Percentiles rank a stretch among this genome's conserved stretches.
phyloP scores from a whole-genome alignment of 2,329 filamentous ascomycete species.

The Trichoderma atrobrunneum region DNA sequence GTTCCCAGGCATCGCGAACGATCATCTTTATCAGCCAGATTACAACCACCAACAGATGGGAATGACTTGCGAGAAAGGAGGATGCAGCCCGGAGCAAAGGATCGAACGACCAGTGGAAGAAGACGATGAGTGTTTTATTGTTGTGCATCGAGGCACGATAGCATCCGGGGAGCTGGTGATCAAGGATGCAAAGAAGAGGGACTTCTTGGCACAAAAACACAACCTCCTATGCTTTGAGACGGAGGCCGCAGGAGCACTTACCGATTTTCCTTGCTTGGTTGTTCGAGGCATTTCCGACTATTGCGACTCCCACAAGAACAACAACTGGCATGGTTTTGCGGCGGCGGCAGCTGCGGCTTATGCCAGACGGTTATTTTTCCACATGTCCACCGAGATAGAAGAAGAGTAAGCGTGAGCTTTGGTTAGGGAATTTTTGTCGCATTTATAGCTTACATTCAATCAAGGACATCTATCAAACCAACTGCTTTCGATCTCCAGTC shows the following conservation, averaged over 20 bases:
- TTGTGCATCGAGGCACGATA: not conserved
- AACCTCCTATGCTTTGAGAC: not conserved
- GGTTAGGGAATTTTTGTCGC: not conserved
- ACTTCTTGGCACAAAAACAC: not conserved
- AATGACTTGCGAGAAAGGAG: not conserved
- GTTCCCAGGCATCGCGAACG: not conserved
- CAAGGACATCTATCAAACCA: not conserved
- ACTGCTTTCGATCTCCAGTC: not conserved
- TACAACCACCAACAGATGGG: not conserved
- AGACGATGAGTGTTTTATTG: not conserved
- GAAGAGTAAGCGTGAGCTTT: not conserved
- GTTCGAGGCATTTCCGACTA: not conserved
- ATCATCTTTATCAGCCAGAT: not conserved
- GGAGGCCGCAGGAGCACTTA: not conserved
- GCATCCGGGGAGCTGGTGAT: not conserved
- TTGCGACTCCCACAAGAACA: not conserved
- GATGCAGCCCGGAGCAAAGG: not conserved
- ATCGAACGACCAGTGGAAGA: not conserved
- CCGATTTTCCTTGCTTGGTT: not conserved
- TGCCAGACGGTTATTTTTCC: not conserved
- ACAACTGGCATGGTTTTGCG: not conserved
- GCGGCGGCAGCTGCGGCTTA: not conserved
- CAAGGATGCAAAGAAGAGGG: not conserved
- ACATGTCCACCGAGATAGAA: not conserved
- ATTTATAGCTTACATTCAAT: not conserved